Percentiles rank a stretch among this genome's conserved stretches.
Conservation (phyloP, 116 monocot genomes). For the Phalaenopsis hybrid region DNA sequence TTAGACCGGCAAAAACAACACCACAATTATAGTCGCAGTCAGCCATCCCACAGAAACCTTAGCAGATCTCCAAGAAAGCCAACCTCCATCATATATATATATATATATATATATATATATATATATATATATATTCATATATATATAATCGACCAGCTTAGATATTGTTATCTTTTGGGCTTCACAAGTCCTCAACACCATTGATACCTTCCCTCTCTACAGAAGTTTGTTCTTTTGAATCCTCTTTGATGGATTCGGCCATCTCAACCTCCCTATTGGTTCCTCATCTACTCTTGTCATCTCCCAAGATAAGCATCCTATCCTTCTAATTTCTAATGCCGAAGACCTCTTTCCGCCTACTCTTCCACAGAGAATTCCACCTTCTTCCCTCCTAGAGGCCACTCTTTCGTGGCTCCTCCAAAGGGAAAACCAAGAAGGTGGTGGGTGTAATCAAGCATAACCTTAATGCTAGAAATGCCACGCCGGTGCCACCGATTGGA, state of each 20-base stretch:
- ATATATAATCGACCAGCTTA: too few species aligned
- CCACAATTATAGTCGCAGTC: too few species aligned
- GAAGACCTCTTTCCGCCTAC: constrained; percentile 9
- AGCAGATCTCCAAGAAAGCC: too few species aligned
- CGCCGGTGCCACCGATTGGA: constrained; percentile 92
- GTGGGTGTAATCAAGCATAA: constrained; percentile 77
- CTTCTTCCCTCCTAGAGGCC: constrained; percentile 17
- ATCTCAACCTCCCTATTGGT: constrained; percentile 35
- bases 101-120: too few species aligned
- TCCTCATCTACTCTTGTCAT: constrained; percentile 10
- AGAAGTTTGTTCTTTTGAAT: background rate
- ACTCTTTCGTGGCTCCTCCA: constrained; percentile 73
- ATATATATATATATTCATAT: too few species aligned
- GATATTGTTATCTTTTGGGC: too few species aligned
- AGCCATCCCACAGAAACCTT: too few species aligned
- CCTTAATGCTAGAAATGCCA: constrained; percentile 88
- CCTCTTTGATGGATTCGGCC: constrained; percentile 11
- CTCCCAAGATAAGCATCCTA: constrained; percentile 26
- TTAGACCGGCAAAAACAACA: too few species aligned
- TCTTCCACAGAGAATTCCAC: constrained; percentile 3
- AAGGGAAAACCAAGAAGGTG: constrained; percentile 87
- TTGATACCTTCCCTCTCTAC: too few species aligned
- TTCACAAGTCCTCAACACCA: too few species aligned
- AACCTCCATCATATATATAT: too few species aligned
- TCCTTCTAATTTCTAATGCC: constrained; percentile 43